Base-by-base conservation (phyloP, 139 green algal genomes). In the Chlorella sorokiniana region DNA sequence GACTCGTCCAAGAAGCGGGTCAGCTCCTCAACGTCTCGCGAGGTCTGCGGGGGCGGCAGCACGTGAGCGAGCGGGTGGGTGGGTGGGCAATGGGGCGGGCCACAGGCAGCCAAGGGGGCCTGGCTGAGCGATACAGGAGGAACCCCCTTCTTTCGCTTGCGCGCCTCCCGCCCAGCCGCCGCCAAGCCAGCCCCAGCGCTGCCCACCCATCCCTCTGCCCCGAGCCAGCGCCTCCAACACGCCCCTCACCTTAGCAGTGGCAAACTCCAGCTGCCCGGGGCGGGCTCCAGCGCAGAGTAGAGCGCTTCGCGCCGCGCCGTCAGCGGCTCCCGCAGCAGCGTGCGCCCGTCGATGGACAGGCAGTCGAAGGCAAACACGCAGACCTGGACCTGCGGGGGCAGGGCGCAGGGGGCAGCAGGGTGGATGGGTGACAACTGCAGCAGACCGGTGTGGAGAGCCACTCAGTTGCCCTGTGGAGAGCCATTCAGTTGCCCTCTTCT, bases 341-440 rank as follows among this genome's bases (percentile, higher is more conserved):
- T 82, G 56, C 91, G 37, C 44, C 96, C 96, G 88, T 99, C 96
- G 33, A 97, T 83, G 92, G 96, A 99, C 33, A 99, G 94, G 88
- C 94, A 97, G 89, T 99, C 97, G 82, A 99, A 99, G 29, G 93
- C 93, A 81, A 93, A 99, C 23, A 98, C 77, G 77, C 84, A 93
- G 38, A 98, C 93, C 75, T 92, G 65, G 27, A 86, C 40, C 31
- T 72, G 48, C 23, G n/a, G 64, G 65, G 42, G 35, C 14, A 38
- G 56, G 44, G 40, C 10, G 25, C n/a, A 4, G 38, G 22, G 38
- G 27, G 23, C 10, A 45, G 38, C 48, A 56, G 65, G 70, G 31
- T 9, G 18, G 0, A 14, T 4, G 14, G 2, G 31, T 22, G 2
- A 2, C 4, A 40, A 20, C 20, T 8, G 33, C 9, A 22, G 70